Percentiles rank a stretch among this genome's conserved stretches.
These are phyloP conservation scores for Fonsecaea pedrosoi DNA, from an alignment of 2,329 filamentous ascomycete species.

Conservation along the genomic window DNA sequence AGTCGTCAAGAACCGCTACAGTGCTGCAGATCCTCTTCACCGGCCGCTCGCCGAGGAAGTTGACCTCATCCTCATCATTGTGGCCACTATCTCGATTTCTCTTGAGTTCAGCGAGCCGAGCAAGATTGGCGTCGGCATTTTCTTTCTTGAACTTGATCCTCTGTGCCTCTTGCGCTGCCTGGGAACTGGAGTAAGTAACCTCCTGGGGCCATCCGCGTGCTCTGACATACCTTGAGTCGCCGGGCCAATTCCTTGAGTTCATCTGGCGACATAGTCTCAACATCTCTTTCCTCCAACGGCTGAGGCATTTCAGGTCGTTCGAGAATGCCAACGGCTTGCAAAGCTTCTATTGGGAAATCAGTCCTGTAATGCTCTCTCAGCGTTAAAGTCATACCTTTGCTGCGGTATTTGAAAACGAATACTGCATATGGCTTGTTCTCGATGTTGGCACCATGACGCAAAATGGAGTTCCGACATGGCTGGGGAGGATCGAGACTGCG, in stretches of 20 bases:
- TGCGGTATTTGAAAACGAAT: conserved; percentile 10
- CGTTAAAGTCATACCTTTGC: neutral
- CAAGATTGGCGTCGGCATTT: conserved; percentile 2
- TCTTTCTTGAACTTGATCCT: conserved; percentile 11
- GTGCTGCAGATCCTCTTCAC: conserved; percentile 1
- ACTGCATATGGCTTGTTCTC: conserved; percentile 5
- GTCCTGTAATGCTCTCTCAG: neutral
- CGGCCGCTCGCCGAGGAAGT: neutral
- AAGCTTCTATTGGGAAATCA: neutral
- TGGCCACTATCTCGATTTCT: neutral
- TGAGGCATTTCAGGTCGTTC: neutral
- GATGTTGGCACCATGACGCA: neutral
- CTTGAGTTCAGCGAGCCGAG: conserved; percentile 2
- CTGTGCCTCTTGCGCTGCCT: neutral
- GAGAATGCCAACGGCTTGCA: conserved; percentile 4
- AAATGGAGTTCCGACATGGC: too few relatives aligned
- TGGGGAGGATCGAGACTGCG: neutral
- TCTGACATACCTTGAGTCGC: neutral
- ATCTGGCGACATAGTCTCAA: neutral
- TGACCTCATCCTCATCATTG: neutral
- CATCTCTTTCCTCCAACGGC: conserved; percentile 6
- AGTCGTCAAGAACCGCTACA: neutral
- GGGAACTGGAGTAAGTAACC: neutral
- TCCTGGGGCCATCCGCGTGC: neutral
- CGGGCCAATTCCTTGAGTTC: conserved; percentile 7